Evolutionary conservation across 768 basidiomycete genomes (phyloP).

Genomic region (Trametes elegans): DNA sequence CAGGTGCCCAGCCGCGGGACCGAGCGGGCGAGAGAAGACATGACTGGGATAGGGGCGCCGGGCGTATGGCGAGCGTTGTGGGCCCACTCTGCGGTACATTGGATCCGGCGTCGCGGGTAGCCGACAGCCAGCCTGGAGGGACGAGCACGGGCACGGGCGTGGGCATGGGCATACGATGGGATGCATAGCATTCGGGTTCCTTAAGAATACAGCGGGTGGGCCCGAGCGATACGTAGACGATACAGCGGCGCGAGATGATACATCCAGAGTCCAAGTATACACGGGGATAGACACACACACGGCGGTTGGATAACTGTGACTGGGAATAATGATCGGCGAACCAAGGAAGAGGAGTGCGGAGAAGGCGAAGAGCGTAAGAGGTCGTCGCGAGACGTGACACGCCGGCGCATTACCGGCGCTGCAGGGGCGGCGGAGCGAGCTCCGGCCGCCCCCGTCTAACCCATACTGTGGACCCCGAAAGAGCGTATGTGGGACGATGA

Average conservation of each 20-base stretch:
- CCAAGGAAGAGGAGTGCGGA: not conserved
- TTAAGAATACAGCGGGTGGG: slow-evolving; percentile 10
- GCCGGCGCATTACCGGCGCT: slow-evolving; percentile 3
- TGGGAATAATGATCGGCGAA: slow-evolving; percentile 26
- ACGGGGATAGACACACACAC: not conserved
- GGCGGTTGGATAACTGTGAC: slow-evolving; percentile 14
- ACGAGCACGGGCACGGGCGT: not conserved
- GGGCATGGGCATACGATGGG: not conserved
- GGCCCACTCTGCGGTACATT: no score
- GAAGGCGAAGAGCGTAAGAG: not conserved
- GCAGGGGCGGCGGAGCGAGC: slow-evolving; percentile 1
- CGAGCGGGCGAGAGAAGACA: no score
- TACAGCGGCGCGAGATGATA: slow-evolving; percentile 5
- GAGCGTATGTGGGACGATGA: not conserved
- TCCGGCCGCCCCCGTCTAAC: slow-evolving; percentile 3
- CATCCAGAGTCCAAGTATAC: slow-evolving; percentile 14
- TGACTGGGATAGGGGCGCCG: no score
- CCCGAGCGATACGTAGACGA: not conserved
- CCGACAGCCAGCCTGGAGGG: not conserved
- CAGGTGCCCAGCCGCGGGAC: no score
- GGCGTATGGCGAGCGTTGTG: no score
- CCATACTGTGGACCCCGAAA: not conserved
- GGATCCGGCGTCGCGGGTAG: no score
- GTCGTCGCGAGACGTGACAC: slow-evolving; percentile 8
- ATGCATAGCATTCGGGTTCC: not conserved